Conservation (phyloP, 2,329 filamentous ascomycete species). For the Phyllosticta citriasiana region DNA sequence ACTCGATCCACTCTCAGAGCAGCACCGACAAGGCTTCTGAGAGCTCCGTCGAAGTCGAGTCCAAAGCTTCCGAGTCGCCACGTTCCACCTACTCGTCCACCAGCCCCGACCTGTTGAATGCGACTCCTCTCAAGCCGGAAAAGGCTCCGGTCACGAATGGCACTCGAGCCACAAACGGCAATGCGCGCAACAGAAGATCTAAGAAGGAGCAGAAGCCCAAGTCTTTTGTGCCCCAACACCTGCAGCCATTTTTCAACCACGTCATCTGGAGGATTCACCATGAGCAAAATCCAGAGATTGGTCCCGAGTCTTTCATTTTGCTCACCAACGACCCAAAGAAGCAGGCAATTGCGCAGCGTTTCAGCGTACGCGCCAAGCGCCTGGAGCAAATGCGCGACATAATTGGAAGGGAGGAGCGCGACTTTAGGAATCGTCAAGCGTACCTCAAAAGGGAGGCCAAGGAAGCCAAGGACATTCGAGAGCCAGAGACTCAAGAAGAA, state of each 20-base stretch:
- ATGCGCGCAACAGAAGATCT: not conserved
- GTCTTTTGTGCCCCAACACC: conserved; percentile 25
- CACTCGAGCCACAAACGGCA: not conserved
- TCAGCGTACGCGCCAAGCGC: conserved; percentile 40
- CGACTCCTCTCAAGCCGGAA: conserved; percentile 20
- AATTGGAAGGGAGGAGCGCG: conserved; percentile 39
- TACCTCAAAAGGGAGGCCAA: conserved; percentile 28
- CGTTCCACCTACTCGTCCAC: conserved; percentile 26
- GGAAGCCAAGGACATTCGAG: conserved; percentile 16
- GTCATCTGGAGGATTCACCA: conserved; percentile 43
- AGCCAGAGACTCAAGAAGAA: conserved; percentile 14
- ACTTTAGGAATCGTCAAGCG: conserved; percentile 32
- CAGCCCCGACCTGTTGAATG: conserved; percentile 22
- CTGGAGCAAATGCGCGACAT: conserved; percentile 41
- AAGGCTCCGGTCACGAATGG: conserved; percentile 4
- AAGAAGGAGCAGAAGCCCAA: conserved; percentile 18
- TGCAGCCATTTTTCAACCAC: conserved; percentile 42
- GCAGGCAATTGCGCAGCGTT: conserved; percentile 37
- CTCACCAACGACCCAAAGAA: conserved; percentile 40
- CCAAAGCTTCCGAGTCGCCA: conserved; percentile 30
- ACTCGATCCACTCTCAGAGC: conserved; percentile 21
- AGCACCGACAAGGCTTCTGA: conserved; percentile 30
- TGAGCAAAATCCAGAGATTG: conserved; percentile 36
- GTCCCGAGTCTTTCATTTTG: conserved; percentile 42
- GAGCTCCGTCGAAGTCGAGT: conserved; percentile 35